Base-by-base conservation (phyloP, 140 eudicot species). In the Stevia rebaudiana region DNA sequence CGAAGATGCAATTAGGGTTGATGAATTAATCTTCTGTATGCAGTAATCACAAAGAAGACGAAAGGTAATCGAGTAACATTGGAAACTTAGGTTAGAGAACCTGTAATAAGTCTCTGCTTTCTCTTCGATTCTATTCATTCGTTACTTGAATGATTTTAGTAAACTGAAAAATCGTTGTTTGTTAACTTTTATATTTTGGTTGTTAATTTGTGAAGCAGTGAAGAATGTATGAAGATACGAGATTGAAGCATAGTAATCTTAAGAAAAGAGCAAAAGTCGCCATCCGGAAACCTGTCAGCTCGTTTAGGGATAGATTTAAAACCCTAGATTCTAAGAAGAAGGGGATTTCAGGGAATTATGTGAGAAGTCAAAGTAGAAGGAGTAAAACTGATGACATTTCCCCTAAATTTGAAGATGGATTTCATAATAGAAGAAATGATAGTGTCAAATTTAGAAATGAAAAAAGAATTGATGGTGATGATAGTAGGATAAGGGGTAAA, bases 191-290 rank as follows among this genome's bases (percentile, higher is more conserved):
- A n/a, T 31, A 1, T 8, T 60, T 30, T 43, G 11, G 61, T 25
- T 3, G 11, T 46, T 67, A 13, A 35, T 56, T 68, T 13, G 43
- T 69, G 49, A 24, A 57, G 0, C 66, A 44, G 36, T n/a, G 76
- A 52, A 76, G 65, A 56, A 81, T 84, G 94, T n/a, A 68, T 67
- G 56, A 68, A 46, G 74, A 67, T 50, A 56, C 66, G 57, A 73
- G 82, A 18, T 72, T 73, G 16, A 79, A 74, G 68, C 21, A 24
- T 65, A 37, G 35, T 70, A 76, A 49, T 56, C 61, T 64, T 63
- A 70, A 72, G 59, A 83, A 75, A 31, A 70, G 71, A 60, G 79
- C 67, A 37, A 81, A 70, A 63, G 24, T 74, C 49, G 61, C 76
- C 3, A 2, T 44, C 30, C 70, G 79, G 10, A 76, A 53, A 59